Evolutionary conservation across 2,329 filamentous ascomycete species (phyloP), one percentile per base, ranked within the genome.

Genomic region (Stagonosporopsis rhizophila): DNA sequence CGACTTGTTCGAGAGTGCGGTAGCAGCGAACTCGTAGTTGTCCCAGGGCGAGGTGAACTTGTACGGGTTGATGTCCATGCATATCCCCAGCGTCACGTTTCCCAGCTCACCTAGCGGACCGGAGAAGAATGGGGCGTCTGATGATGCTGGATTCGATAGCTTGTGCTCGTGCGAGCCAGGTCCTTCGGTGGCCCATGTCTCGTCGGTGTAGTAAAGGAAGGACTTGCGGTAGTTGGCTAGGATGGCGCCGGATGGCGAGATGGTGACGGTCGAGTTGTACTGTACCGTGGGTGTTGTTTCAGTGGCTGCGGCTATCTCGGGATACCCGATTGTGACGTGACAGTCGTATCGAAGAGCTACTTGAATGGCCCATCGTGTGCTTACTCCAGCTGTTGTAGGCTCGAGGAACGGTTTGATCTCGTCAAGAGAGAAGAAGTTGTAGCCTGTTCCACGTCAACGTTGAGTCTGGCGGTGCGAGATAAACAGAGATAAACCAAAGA

Each of bases 331-430:
- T 0, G 85, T 83, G 0, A 94, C 89, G 46, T 82, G 78, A 67
- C 89, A 92, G 56, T 87, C 80, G 66, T 89, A 81, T 63, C 86
- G 87, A 20, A 85, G 78, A 0, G 91, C 90, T 0, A 82, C 85
- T 0, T 82, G 85, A 34, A 85, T 80, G 0, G 90, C 89, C 91
- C 90, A 95, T 19, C 88, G 74, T 0, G 89, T 87, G 6, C 83
- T 87, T 49, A 89, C 85, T 0, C 91, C 91, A 0, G 84, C 79
- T 5, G 84, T 82, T 0, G 84, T 84, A 0, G 81, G 83, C 68
- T 95, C 91, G 3, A 94, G 83, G 63, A 81, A 89, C 0, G 89
- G 88, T 1, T 77, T 75, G 39, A 94, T 92, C 1, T 91, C 82
- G 28, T 83, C 78, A 2, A 91, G 73, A 0, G 87, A 89, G 38